Base-by-base conservation (phyloP, 139 green algal genomes). In the Medakamo hakoo region DNA sequence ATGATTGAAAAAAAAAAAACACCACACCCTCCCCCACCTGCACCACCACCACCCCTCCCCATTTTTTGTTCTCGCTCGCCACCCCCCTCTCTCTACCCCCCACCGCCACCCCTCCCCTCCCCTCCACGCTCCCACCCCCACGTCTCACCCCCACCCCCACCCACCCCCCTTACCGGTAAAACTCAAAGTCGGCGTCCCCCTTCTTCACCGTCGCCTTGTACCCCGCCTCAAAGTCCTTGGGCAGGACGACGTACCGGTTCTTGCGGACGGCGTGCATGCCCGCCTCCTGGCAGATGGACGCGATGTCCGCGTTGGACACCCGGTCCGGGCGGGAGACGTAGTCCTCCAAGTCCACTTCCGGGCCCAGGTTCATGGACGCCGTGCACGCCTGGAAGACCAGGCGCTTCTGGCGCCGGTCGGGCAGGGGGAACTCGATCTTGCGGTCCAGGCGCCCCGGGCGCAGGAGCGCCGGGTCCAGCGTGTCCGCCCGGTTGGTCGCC, bases 341-440 rank as follows among this genome's bases (percentile, higher is more conserved):
- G 68, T 98, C 93, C 79, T 99, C 93, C 71, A 99, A 68, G 67
- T 99, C 93, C 28, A 99, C 93, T 76, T 99, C 93, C 63, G 97
- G 90, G 16, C 76, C 88, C 65, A 99, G 76, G 74, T 96, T 98
- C 93, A 99, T 99, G 69, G 88, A 93, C 27, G 66, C 73, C 1
- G 93, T 98, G 81, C 91, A 98, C 27, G 96, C 89, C 85, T 97
- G 90, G 87, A 99, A 99, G 18, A 99, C 83, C 4, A 98, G 81
- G 5, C 93, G 89, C 80, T 99, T 99, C 71, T 98, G 91, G 4
- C 93, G 75, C 48, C 93, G 69, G 79, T 98, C 93, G 2, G 93
- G 93, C 69, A 94, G 62, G 3, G 93, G 93, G 85, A 98, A 99
- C 80, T 99, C 93, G 63, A 99, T 99, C 82, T 99, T 99, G 65